Evolutionary conservation across 768 basidiomycete genomes (phyloP), one percentile per base, ranked within the genome.

Genomic region (Rhodotorula graminis): DNA sequence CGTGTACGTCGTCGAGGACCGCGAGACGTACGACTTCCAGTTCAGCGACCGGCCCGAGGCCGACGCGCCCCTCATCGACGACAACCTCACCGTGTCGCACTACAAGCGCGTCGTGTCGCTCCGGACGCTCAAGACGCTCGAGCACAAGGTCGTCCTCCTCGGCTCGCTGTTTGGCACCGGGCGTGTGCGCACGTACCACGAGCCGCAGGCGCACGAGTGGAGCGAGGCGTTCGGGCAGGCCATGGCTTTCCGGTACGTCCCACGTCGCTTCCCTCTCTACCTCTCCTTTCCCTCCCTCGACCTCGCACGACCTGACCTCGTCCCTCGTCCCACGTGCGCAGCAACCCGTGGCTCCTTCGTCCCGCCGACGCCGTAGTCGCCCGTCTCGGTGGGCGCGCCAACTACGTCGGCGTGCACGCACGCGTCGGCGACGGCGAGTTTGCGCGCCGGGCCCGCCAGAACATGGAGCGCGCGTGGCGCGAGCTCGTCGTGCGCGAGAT

Each of bases 81-180:
- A 56, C 56, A 44, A 33, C 58, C 40, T 15, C 53, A 44, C 25
- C 64, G 52, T 64, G 31, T 52, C 55, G 8, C 62, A 57, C 49
- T 76, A 61, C 60, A 59, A 62, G 31, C 72, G 74, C 42, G 50
- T 52, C 44, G 68, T 78, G n/a, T 71, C 72, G 27, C 8, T 71
- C 44, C 40, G 42, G 4, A n/a, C 49, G 27, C 66, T 89, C n/a
- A 80, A 80, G 2, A 42, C 76, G 27, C 77, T 81, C 33, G 78
- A 78, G 8, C 81, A 86, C 60, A 85, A 84, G 10, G 84, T 92
- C 46, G 77, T 92, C 33, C 86, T 88, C 66, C 76, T 92, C 15
- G 91, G 90, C 19, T 88, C 88, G 0, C 83, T 92, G 3, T 91
- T 91, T 80, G 90, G 89, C 10, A 86, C 88, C 2, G 87, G 87